phyloP scores from a whole-genome alignment of 768 basidiomycete species.

The Imleria badia region DNA sequence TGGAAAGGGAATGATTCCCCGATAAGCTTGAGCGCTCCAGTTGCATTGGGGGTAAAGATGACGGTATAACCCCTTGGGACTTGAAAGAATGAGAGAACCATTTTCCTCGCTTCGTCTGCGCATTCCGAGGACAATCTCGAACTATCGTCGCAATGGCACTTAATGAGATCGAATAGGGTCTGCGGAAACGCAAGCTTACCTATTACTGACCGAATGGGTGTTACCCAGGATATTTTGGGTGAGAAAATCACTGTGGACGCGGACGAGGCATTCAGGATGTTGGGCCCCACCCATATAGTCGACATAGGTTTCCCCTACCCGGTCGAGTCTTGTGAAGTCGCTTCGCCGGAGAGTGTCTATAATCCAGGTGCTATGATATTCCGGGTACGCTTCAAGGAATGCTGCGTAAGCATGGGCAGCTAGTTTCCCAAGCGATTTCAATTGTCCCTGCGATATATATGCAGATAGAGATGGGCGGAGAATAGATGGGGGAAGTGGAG shows the following conservation, averaged over 20 bases:
- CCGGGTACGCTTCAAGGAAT: slow-evolving; percentile 48
- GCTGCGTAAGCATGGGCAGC: slow-evolving; percentile 45
- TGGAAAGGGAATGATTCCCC: slow-evolving; percentile 79
- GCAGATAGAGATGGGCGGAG: slow-evolving; percentile 13
- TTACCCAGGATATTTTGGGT: slow-evolving; percentile 70
- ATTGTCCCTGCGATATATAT: slow-evolving; percentile 30
- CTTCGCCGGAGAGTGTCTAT: slow-evolving; percentile 64
- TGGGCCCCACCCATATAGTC: slow-evolving; percentile 86
- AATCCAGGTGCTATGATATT: slow-evolving; percentile 69
- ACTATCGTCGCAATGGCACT: slow-evolving; percentile 37
- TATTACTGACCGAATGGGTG: slow-evolving; percentile 81
- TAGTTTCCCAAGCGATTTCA: slow-evolving; percentile 31
- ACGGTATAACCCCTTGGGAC: slow-evolving; percentile 78
- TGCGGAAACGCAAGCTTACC: slow-evolving; percentile 40
- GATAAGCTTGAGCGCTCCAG: slow-evolving; percentile 75
- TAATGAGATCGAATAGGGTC: neutral
- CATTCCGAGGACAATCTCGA: slow-evolving; percentile 67
- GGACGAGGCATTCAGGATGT: slow-evolving; percentile 76
- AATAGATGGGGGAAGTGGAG: neutral
- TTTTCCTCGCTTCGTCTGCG: slow-evolving; percentile 66
- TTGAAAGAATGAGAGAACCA: slow-evolving; percentile 74
- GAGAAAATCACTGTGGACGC: slow-evolving; percentile 68
- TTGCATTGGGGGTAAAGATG: slow-evolving; percentile 80
- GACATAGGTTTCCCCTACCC: slow-evolving; percentile 70
- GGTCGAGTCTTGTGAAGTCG: slow-evolving; percentile 60